phyloP scores from a whole-genome alignment of 306 rosid species.

The Oemleria cerasiformis region DNA sequence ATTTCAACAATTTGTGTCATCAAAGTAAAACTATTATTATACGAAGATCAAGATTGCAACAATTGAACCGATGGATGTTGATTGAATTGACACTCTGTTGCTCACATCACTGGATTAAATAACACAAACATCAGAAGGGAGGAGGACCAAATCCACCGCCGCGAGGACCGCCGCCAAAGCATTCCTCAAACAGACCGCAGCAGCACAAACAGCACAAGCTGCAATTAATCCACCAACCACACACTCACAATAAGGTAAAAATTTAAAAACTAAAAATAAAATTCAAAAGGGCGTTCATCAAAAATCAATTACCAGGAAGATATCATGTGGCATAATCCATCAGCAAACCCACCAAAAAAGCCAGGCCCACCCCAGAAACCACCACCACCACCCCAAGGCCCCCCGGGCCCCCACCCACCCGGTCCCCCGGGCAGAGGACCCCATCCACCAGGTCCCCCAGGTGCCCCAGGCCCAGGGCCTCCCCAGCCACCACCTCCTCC shows the following conservation, averaged over 20 bases:
- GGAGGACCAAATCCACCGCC: constrained; percentile 44
- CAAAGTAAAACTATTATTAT: too few species aligned
- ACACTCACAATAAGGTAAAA: not conserved
- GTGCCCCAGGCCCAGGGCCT: constrained; percentile 14
- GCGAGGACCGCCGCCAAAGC: constrained; percentile 54
- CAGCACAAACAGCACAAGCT: constrained; percentile 74
- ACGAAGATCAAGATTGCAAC: too few species aligned
- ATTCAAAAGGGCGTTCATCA: not conserved
- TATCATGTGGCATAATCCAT: constrained; percentile 52
- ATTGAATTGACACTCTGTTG: not conserved
- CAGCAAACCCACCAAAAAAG: constrained; percentile 57
- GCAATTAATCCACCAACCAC: constrained; percentile 9
- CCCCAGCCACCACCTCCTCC: constrained; percentile 45
- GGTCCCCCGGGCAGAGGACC: constrained; percentile 39
- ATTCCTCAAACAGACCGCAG: constrained; percentile 60
- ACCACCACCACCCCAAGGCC: constrained; percentile 24
- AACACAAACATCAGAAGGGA: constrained; percentile 29
- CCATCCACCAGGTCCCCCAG: constrained; percentile 28
- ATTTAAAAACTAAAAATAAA: not conserved
- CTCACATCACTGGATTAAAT: not conserved
- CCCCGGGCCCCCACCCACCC: constrained; percentile 34
- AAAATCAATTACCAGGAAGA: constrained; percentile 51
- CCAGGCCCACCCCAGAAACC: constrained; percentile 43
- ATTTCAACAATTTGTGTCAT: too few species aligned
- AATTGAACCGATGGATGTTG: too few species aligned